phyloP scores from a whole-genome alignment of 306 rosid genomes.

The Medicago lupulina region DNA sequence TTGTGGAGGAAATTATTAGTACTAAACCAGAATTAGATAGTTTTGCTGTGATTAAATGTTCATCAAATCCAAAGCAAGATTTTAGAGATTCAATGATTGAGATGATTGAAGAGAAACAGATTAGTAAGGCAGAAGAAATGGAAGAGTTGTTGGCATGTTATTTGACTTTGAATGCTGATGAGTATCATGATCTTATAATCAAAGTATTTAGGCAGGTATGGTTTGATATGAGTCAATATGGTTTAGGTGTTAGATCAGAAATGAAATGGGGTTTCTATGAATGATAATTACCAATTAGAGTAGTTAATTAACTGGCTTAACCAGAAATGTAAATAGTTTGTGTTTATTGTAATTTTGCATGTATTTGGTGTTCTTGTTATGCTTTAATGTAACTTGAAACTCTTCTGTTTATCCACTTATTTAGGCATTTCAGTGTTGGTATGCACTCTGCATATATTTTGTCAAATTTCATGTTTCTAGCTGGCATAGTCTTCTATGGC shows the following conservation, averaged over 20 bases:
- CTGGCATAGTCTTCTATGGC: no score
- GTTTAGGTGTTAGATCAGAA: slow-evolving; percentile 45
- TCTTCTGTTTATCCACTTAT: slow-evolving; percentile 20
- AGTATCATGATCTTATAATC: slow-evolving; percentile 83
- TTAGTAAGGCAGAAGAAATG: slow-evolving; percentile 68
- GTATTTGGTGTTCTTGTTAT: slow-evolving; percentile 32
- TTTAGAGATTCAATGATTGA: slow-evolving; percentile 97
- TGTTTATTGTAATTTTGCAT: slow-evolving; percentile 5
- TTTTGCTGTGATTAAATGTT: slow-evolving; percentile 82
- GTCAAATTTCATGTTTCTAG: neutral
- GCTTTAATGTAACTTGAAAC: slow-evolving; percentile 28
- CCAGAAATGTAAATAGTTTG: slow-evolving; percentile 29
- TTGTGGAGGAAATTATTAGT: slow-evolving; percentile 36
- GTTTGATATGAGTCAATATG: slow-evolving; percentile 65
- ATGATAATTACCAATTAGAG: slow-evolving; percentile 14
- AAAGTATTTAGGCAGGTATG: slow-evolving; percentile 88
- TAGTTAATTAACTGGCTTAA: slow-evolving; percentile 25
- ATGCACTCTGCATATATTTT: neutral
- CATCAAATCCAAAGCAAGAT: slow-evolving; percentile 74
- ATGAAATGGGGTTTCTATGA: slow-evolving; percentile 47
- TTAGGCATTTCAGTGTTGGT: slow-evolving; percentile 13
- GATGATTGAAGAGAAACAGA: slow-evolving; percentile 76
- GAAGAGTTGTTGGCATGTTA: slow-evolving; percentile 89
- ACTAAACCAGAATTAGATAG: slow-evolving; percentile 54
- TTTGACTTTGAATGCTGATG: slow-evolving; percentile 84